Conservation (phyloP, 345 rosid genomes). For the Mangifera indica region DNA sequence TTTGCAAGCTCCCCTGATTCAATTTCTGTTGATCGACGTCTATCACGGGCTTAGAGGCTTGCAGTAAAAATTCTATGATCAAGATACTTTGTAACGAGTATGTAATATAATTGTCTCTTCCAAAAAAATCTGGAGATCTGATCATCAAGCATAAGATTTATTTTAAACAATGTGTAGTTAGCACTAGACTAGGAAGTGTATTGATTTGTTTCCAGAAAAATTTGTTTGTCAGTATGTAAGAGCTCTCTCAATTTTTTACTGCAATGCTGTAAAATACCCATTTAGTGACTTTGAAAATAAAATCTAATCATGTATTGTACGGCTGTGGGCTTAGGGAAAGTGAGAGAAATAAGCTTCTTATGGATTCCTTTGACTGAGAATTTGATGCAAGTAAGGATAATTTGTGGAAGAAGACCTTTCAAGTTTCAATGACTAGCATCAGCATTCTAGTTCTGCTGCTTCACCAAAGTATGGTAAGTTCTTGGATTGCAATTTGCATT, state of each 20-base stretch:
- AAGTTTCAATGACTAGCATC: too few relatives aligned
- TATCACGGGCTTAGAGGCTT: background rate
- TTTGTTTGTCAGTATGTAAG: constrained; percentile 10
- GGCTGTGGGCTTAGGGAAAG: too few relatives aligned
- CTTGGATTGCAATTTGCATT: too few relatives aligned
- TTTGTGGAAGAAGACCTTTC: too few relatives aligned
- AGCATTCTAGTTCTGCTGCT: too few relatives aligned
- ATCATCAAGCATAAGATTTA: constrained; percentile 11
- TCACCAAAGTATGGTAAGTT: too few relatives aligned
- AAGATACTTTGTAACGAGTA: constrained; percentile 24
- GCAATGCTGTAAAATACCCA: constrained; percentile 13
- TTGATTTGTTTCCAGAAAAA: constrained; percentile 9
- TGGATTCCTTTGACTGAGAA: too few relatives aligned
- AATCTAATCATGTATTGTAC: constrained; percentile 6
- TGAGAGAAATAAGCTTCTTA: too few relatives aligned
- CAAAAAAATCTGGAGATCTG: background rate
- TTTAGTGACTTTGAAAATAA: constrained; percentile 20
- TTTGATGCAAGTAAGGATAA: too few relatives aligned
- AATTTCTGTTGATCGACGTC: constrained; percentile 3
- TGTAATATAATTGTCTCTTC: constrained; percentile 17
- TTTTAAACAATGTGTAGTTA: constrained; percentile 17
- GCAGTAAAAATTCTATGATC: background rate
- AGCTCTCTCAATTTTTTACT: background rate
- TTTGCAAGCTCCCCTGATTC: constrained; percentile 1
- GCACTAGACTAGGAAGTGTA: constrained; percentile 23